Percentiles rank a stretch among this genome's conserved stretches.
Conservation (phyloP, 306 rosid genomes). For the Fagus crenata region DNA sequence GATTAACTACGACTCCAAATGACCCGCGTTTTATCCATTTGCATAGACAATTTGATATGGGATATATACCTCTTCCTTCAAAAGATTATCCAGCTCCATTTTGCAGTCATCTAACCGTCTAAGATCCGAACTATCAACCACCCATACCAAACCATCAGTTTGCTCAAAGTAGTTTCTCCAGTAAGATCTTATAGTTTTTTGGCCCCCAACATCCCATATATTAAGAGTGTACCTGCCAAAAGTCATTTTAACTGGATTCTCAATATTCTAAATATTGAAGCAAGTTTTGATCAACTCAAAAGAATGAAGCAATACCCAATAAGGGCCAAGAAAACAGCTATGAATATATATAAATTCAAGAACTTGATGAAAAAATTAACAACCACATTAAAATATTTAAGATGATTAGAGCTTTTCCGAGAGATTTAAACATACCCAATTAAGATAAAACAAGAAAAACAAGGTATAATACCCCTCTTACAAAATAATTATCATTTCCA, state of each 20-base stretch:
- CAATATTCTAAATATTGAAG: background rate
- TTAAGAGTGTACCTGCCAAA: constrained; percentile 73
- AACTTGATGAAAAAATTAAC: background rate
- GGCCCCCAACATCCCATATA: constrained; percentile 94
- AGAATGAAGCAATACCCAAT: background rate
- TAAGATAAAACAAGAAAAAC: background rate
- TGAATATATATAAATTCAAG: background rate
- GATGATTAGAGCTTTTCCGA: background rate
- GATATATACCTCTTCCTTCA: constrained; percentile 77
- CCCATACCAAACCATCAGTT: constrained; percentile 93
- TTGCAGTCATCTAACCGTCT: constrained; percentile 89
- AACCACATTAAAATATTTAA: background rate
- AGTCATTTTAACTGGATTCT: constrained; percentile 24
- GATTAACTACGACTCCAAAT: background rate
- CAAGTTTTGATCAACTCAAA: background rate
- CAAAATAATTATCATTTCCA: background rate
- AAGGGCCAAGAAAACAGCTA: background rate
- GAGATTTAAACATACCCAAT: background rate
- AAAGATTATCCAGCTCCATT: constrained; percentile 77
- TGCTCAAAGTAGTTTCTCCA: constrained; percentile 95
- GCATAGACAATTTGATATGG: background rate
- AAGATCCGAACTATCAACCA: constrained; percentile 86
- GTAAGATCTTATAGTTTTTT: constrained; percentile 85
- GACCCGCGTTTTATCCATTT: background rate
- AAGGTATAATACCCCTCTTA: background rate